Conservation (phyloP, 1,284 basidiomycete species). For the Boletellus deceptivus region DNA sequence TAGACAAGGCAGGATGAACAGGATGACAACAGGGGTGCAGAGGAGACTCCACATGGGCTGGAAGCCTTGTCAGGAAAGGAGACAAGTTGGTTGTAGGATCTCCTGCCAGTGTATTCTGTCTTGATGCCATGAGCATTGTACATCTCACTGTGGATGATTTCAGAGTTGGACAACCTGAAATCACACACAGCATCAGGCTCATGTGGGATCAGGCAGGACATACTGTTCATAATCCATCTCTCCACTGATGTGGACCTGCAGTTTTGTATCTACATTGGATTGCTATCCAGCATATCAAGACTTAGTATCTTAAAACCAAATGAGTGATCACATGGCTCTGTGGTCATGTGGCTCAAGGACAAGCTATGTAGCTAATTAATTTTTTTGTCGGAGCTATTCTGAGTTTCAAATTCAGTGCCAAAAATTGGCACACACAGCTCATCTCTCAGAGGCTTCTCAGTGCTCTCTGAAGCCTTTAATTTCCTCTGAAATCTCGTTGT, state of each 20-base stretch:
- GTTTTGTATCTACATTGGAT: constrained; percentile 29
- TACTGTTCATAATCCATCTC: neutral
- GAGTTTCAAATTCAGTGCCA: no score
- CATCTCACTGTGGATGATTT: constrained; percentile 45
- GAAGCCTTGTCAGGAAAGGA: constrained; percentile 72
- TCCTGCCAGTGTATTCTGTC: constrained; percentile 69
- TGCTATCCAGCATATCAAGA: constrained; percentile 27
- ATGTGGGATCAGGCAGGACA: constrained; percentile 47
- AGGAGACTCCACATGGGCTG: constrained; percentile 46
- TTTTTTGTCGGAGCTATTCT: no score
- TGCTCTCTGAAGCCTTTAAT: no score
- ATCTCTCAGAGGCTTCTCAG: no score
- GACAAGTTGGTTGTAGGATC: constrained; percentile 67
- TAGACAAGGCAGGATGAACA: constrained; percentile 25
- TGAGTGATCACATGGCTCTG: no score
- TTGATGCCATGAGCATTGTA: constrained; percentile 45
- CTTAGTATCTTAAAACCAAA: no score
- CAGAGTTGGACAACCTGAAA: constrained; percentile 36
- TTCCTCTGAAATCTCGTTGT: no score
- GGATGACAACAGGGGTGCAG: neutral
- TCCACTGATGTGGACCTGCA: constrained; percentile 8
- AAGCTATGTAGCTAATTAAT: no score
- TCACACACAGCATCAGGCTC: constrained; percentile 34
- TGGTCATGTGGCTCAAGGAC: no score
- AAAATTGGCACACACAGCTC: no score